A percentile compares a stretch with the other conserved stretches of the same genome.
Conservation (phyloP, 306 rosid species). For the Styphnolobium japonicum region DNA sequence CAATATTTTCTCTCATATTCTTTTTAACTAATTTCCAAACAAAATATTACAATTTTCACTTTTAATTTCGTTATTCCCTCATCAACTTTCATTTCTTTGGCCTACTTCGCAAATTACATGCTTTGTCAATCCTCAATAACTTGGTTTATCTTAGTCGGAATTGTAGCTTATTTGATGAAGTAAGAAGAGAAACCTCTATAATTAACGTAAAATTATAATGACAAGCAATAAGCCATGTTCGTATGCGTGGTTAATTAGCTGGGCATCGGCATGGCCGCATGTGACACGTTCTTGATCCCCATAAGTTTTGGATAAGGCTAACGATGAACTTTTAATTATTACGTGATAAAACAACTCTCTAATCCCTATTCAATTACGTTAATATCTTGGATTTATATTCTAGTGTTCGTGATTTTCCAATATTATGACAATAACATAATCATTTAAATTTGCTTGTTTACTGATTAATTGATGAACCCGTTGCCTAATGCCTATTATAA, state of each 20-base stretch:
- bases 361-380: slow-evolving; percentile 4
- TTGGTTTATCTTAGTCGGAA: background rate
- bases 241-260: background rate
- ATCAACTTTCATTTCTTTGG: too few species aligned
- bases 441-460: background rate
- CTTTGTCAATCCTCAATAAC: background rate
- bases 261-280: background rate
- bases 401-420: background rate
- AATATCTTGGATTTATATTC: background rate
- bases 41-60: too few species aligned
- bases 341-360: slow-evolving; percentile 31
- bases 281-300: background rate
- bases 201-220: background rate
- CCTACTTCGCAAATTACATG: too few species aligned
- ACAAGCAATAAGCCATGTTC: background rate
- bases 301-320: slow-evolving; percentile 13
- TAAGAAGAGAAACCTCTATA: background rate
- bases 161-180: background rate
- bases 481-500: background rate
- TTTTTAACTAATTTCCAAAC: too few species aligned
- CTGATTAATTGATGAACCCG: background rate
- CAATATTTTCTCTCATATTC: too few species aligned
- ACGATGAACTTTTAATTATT: background rate
- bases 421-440: background rate
- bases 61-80: too few species aligned